phyloP scores from a whole-genome alignment of 139 green algal species.

The Tetradesmus lagerheimii region DNA sequence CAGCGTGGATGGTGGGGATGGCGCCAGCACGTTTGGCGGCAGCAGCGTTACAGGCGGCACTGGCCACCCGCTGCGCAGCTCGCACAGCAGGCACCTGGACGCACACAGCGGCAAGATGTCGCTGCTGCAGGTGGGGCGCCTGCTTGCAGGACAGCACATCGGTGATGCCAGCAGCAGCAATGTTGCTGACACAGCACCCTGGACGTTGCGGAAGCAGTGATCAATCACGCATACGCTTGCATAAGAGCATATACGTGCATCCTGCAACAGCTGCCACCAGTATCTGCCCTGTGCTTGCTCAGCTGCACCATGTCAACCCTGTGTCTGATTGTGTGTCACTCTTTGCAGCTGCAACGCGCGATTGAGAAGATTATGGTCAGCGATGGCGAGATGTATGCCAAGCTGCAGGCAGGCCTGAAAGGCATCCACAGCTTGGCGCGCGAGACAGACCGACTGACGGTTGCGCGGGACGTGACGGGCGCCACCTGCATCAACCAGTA shows the following conservation, averaged over 20 bases:
- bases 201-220: no score
- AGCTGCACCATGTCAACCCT: constrained; percentile 23
- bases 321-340: no score
- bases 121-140: constrained; percentile 7
- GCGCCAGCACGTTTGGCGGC: constrained; percentile 15
- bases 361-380: constrained; percentile 47
- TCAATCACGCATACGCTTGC: no score
- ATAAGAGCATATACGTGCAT: no score
- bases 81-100: not conserved
- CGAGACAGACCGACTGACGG: constrained; percentile 61
- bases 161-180: no score
- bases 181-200: no score
- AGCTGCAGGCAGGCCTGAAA: constrained; percentile 46
- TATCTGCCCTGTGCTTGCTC: no score
- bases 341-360: constrained; percentile 43
- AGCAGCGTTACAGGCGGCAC: constrained; percentile 11
- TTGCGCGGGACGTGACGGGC: constrained; percentile 59
- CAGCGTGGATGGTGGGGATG: not conserved
- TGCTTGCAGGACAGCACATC: not conserved
- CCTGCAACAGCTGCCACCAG: not conserved
- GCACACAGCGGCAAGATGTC: constrained; percentile 33
- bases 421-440: constrained; percentile 42
- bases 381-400: constrained; percentile 46
- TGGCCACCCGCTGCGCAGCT: not conserved
- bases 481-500: constrained; percentile 89